Percentiles rank a stretch among this genome's conserved stretches.
Evolutionary conservation across 495 filamentous ascomycete genomes (phyloP).

Genomic region (Trichoderma reesei): DNA sequence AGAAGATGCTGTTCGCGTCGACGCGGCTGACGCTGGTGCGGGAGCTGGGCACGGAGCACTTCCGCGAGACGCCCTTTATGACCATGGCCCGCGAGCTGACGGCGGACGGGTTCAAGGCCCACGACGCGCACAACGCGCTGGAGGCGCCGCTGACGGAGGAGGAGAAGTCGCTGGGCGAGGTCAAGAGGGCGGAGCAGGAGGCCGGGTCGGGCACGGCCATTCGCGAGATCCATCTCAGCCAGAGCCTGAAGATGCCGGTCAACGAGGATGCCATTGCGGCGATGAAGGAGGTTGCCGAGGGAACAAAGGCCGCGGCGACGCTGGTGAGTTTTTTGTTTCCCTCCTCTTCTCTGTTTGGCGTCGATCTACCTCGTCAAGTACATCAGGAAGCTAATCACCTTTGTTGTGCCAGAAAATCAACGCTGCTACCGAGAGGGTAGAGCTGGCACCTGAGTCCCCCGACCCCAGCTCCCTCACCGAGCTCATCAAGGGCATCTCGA

Average conservation of each 20-base stretch:
- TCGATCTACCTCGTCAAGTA: neutral
- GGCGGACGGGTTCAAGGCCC: slow-evolving; percentile 61
- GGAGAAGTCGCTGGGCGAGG: slow-evolving; percentile 66
- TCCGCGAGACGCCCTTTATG: slow-evolving; percentile 66
- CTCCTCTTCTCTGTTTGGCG: too few species aligned
- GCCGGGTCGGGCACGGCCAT: slow-evolving; percentile 60
- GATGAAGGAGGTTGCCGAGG: slow-evolving; percentile 45
- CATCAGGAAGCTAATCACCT: neutral
- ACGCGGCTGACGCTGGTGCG: slow-evolving; percentile 75
- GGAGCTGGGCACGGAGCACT: slow-evolving; percentile 83
- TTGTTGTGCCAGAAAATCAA: slow-evolving; percentile 52
- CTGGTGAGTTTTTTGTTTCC: slow-evolving; percentile 45
- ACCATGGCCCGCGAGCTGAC: slow-evolving; percentile 66
- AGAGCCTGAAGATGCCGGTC: slow-evolving; percentile 55
- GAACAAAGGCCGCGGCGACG: slow-evolving; percentile 58
- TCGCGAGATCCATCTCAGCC: slow-evolving; percentile 48
- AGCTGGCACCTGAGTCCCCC: slow-evolving; percentile 50
- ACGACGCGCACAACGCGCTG: slow-evolving; percentile 58
- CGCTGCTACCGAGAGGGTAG: slow-evolving; percentile 65
- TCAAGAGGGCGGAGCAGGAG: slow-evolving; percentile 72
- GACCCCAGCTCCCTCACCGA: slow-evolving; percentile 32
- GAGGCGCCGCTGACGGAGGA: slow-evolving; percentile 79
- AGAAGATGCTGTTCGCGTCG: slow-evolving; percentile 92
- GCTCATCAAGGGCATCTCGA: slow-evolving; percentile 58
- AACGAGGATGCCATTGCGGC: slow-evolving; percentile 58